Base-by-base conservation (phyloP, 768 basidiomycete genomes). In the Boletus barrowsii region DNA sequence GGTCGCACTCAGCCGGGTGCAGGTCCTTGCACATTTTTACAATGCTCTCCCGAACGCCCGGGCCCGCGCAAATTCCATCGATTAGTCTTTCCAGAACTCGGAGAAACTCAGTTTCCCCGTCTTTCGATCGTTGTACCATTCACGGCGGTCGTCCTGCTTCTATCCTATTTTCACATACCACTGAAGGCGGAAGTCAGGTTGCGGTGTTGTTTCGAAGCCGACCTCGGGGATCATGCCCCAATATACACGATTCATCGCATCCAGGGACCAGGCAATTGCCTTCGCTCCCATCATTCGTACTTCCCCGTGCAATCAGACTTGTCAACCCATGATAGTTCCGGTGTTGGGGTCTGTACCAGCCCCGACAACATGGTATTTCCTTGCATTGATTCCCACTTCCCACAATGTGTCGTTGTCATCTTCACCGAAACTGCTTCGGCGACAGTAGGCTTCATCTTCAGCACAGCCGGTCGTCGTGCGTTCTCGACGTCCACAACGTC, bases 1-100 rank as follows among this genome's bases (percentile, higher is more conserved):
- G n/a, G 55, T 63, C 22, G 65, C 66, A 15, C 70, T 80, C 10
- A 47, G 64, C 17, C 59, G 62, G 45, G 73, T 74, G 72, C 73
- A 72, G 1, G 39, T 44, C 43, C 63, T 78, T 11, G 66, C 62
- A 42, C 57, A 64, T 14, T 60, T 78, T 61, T 78, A n/a, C 62
- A 61, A 73, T 39, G 66, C 67, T 24, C 65, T 77, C 7, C 74
- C 75, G 13, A 57, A 53, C n/a, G 45, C 47, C 47, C 49, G 42
- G 13, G 14, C 18, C 47, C 49, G 42, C 15, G 11, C 18, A 1
- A 36, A 29, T 30, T 40, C 42, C 24, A n/a, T 18, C n/a, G 29
- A 13, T 3, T 42, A 39, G 50, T 26, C 36, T 10, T 32, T 36
- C 8, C 40, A 48, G n/a, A 47, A 45, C 20, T 18, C 54, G 22